Conservation (phyloP, 345 rosid species). For the Lenwebbia sp. region DNA sequence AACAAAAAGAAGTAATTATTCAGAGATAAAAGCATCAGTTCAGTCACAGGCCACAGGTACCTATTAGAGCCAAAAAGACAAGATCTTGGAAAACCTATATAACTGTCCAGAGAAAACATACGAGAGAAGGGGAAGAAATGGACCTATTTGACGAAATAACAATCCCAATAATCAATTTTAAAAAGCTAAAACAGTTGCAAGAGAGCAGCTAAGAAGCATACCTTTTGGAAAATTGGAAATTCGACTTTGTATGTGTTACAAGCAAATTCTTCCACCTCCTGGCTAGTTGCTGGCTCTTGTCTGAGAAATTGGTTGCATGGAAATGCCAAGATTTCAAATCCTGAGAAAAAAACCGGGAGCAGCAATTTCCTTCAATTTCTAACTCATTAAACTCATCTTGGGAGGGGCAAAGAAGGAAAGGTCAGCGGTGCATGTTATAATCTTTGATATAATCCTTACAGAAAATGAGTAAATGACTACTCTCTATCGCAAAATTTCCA, state of each 20-base stretch:
- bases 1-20: background rate
- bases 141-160: background rate
- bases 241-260: conserved; percentile 77
- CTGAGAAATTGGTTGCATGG: conserved; percentile 86
- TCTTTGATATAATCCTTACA: background rate
- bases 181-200: background rate
- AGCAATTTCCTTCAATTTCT: background rate
- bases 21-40: background rate
- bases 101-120: background rate
- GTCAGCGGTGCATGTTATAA: background rate
- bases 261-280: conserved; percentile 67
- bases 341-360: conserved; percentile 15
- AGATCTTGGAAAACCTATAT: background rate
- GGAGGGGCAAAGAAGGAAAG: background rate
- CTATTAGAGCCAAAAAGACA: background rate
- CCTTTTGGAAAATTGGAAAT: conserved; percentile 84
- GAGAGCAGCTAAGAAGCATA: background rate
- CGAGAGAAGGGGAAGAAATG: background rate
- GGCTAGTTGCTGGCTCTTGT: conserved; percentile 76
- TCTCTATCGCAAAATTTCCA: background rate
- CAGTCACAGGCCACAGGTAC: background rate
- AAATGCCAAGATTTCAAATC: conserved; percentile 80
- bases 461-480: background rate
- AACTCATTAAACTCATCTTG: background rate
- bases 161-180: background rate